Evolutionary conservation across 2,329 filamentous ascomycete genomes (phyloP), one percentile per base, ranked within the genome.

Genomic region (Cytospora leucostoma): DNA sequence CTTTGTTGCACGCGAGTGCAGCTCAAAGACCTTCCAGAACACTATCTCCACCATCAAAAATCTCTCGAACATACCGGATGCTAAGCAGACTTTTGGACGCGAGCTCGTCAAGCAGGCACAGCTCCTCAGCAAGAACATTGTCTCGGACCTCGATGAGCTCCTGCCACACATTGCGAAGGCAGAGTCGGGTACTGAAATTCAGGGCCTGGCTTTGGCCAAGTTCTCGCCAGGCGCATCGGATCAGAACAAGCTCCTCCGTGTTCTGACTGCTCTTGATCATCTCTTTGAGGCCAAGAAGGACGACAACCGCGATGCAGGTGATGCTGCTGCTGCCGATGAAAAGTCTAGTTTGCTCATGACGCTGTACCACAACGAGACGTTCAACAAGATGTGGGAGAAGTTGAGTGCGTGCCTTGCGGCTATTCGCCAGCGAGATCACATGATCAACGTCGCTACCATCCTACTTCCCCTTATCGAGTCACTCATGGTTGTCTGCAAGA

Each of bases 21-120:
- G 92, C 72, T 93, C 92, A 67, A 97, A 97, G 81, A 98, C 95
- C 0, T 99, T 99, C 83, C 91, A 95, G 73, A 96, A 98, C 75
- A 98, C 95, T 0, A 85, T 99, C 60, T 95, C 94, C 17, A 96
- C 96, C n/a, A 97, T 99, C 80, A 98, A 97, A 79, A 97, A 98
- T 72, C 84, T 99, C 51, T 98, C 93, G 6, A 89, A 91, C 47
- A 95, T 99, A 65, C 93, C 94, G 17, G 92, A 90, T 13, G 93
- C 94, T 19, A 95, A 96, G 76, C 86, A 90, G 59, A 84, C 92
- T 12, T 98, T 99, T 74, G 95, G 95, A n/a, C 88, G 91, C 69
- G 94, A 99, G 76, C 84, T 99, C 57, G 91, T 97, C 64, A 84
- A 86, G 56, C 94, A 97, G 76, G 93, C 95, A 56, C 91, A 94